Base-by-base conservation (phyloP, 1,284 basidiomycete genomes). In the Moesziomyces aphidis region DNA sequence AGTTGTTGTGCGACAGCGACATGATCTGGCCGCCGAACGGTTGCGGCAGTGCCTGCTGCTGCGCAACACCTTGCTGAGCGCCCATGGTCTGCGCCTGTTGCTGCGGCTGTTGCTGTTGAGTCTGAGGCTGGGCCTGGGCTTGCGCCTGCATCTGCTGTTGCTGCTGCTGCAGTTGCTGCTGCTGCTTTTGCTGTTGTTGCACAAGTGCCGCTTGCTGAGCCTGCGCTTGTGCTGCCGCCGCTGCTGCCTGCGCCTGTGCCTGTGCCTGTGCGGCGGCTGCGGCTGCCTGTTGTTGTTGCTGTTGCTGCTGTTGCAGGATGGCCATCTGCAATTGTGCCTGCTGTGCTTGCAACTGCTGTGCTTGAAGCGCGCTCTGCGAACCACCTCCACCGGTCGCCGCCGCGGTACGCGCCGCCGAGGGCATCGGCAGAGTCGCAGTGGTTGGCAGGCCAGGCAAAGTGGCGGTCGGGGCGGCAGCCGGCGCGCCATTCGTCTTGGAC, bases 141-240 rank as follows among this genome's bases (percentile, higher is more conserved):
- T 55, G 52, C 57, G 48, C 15, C 34, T 62, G 61, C 47, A 55
- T 57, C 47, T 62, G 54, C 46, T 66, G 57, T 54, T 77, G 76
- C 34, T 72, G 65, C 42, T 62, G 60, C 57, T 73, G 68, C 54
- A 76, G 61, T 42, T 76, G 76, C 55, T 76, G 74, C 54, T 79
- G 75, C 43, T 78, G 70, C 45, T 74, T 54, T 46, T 70, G 74
- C 50, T 78, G 77, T 43, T 78, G 76, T 31, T 78, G 76, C 56
- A 77, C 48, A 6, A 72, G 60, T 5, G 73, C 73, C 17, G 70
- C 60, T 50, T 74, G 67, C 48, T 76, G 73, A 10, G 71, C 74
- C 43, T 76, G 72, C 3, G 67, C 65, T 46, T 70, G 67, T 15
- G 69, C 69, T 22, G 66, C 74, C 28, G 60, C 62, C 43, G 61